These are phyloP conservation scores for Lachancea thermotolerans DNA, from an alignment of 805 yeast species.

Conservation along the genomic window DNA sequence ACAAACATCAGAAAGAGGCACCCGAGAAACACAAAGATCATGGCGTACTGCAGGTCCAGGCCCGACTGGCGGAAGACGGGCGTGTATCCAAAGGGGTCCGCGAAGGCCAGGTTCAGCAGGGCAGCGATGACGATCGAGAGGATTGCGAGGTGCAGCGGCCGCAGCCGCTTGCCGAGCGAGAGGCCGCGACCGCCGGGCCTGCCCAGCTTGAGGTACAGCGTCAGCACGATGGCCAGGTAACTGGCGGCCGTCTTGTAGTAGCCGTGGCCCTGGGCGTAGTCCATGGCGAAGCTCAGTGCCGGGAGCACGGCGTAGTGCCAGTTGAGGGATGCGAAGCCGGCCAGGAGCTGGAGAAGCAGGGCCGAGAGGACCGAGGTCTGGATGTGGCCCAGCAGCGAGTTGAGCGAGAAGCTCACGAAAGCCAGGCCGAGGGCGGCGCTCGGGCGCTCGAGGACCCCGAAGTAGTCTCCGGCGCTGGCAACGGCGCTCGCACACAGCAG, in stretches of 20 bases:
- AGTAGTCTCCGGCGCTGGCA: conserved; percentile 9
- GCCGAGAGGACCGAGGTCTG: conserved; percentile 11
- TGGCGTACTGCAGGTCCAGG: conserved; percentile 16
- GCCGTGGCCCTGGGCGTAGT: conserved; percentile 2
- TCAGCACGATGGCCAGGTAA: conserved; percentile 2
- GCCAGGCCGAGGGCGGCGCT: conserved; percentile 3
- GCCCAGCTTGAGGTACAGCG: background rate
- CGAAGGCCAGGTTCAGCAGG: conserved; percentile 2
- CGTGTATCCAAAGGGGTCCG: background rate
- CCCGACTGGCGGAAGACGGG: conserved; percentile 2
- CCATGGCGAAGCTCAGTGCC: conserved; percentile 5
- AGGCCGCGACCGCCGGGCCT: background rate
- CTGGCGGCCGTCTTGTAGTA: conserved; percentile 1
- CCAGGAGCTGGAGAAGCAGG: conserved; percentile 6
- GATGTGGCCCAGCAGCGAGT: conserved; percentile 10
- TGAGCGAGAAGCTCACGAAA: conserved; percentile 10
- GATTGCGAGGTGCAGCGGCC: background rate
- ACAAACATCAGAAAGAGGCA: conserved; percentile 23
- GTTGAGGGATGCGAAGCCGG: conserved; percentile 5
- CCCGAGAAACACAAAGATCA: conserved; percentile 29
- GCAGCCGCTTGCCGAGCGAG: background rate
- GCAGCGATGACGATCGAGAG: background rate
- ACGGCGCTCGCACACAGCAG: conserved; percentile 18
- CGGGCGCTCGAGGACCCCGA: conserved; percentile 1
- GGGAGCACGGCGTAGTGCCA: conserved; percentile 10